Evolutionary conservation across 164 flowering plant genomes (phyloP), one percentile per base, ranked within the genome.

Genomic region (Tetracentron sinense): DNA sequence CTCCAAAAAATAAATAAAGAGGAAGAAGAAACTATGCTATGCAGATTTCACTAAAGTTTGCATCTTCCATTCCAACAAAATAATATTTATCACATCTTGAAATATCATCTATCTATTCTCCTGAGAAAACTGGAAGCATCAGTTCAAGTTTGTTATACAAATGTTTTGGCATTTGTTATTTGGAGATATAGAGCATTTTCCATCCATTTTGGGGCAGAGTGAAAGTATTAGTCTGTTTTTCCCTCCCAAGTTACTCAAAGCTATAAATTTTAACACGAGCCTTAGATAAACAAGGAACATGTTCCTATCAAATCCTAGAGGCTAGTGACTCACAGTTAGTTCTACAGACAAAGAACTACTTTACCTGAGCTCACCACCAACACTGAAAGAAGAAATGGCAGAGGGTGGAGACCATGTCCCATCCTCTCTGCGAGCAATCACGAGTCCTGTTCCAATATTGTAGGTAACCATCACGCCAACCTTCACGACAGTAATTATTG

Each of bases 401-500:
- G 97, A 89, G 5, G 97, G 99, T 11, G 96, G 89, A 62, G 97
- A 94, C 99, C 97, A 94, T n/a, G 97, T 79, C 21, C 96, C 97
- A 84, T 94, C 96, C 62, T 85, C 88, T 76, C 85, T 78, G 48
- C 89, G 96, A 64, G 96, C 89, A 74, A 94, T 61, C 46, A 91
- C 97, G 35, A 91, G 68, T 12, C 99, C 99, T 0, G 99, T 91
- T 62, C 99, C 99, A 64, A 94, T 70, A 53, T 89, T 88, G 70
- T 94, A 94, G 6, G 97, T 91, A 33, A 90, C 92, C 89, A 88
- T 75, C 66, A 83, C 61, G 7, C 97, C 97, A 74, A 91, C 96
- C 69, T 88, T 91, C 33, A 73, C 96, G 59, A 84, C 85, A 26
- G 96, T 83, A 27, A 94, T 73, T 63, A 94, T 88, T 1, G 99